Evolutionary conservation across 345 rosid genomes (phyloP), one percentile per base, ranked within the genome.

Genomic region (Rhodomyrtus tomentosa): DNA sequence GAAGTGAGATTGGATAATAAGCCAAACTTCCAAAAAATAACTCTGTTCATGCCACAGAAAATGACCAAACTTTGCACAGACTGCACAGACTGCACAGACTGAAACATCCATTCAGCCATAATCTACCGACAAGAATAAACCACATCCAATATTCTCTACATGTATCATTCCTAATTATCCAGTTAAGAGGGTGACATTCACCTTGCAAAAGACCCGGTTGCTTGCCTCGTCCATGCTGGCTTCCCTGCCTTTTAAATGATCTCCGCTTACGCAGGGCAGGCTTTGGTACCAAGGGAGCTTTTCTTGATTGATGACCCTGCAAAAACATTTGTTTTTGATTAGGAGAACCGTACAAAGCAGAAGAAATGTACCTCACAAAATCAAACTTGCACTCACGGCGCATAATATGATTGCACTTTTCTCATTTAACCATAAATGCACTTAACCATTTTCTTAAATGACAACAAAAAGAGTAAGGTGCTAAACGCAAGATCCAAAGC

Each of bases 191-290:
- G 36, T 32, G 42, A 68, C 76, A 32, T 80, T 56, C 86, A 95
- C 99, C 94, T 85, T 89, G 92, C 88, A 94, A 85, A 32, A 91
- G 73, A 83, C 82, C 84, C 20, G 88, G 91, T 83, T 90, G 94
- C 88, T 93, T 97, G 92, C 93, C 93, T 87, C 98, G 93, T 85
- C 98, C 98, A 83, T 81, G 87, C 82, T 90, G 93, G 86, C 94
- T 92, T 55, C 88, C 88, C 84, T 93, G 98, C 82, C 98, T 92
- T 85, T 93, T 97, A 87, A 93, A 90, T 20, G 98, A 92, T 87
- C 98, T 92, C 90, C 90, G 91, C 89, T 95, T 95, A 8, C 98
- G 98, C 55, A 93, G 83, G 84, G 85, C 89, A 80, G 96, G 91
- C 88, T 91, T 95, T 32, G 92, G 91, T 88, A 92, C 84, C 10